These are phyloP conservation scores for Podila epigama DNA, from an alignment of 192 early-diverging fungal species.

Conservation along the genomic window DNA sequence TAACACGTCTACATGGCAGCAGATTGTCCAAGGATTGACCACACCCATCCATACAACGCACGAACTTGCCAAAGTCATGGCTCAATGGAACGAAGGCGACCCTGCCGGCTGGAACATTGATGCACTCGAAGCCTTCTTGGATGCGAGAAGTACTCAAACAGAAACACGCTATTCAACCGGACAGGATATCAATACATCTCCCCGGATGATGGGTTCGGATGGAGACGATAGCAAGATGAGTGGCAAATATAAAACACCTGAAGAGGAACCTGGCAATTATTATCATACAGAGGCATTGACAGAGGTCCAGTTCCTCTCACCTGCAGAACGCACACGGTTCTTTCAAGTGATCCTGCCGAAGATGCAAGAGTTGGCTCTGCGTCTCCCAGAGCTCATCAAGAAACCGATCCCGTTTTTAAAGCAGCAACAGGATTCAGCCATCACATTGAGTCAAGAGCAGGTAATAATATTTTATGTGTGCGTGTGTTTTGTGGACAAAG, in stretches of 20 bases:
- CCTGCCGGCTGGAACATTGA: constrained; percentile 1
- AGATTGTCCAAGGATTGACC: constrained; percentile 34
- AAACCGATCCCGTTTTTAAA: constrained; percentile 34
- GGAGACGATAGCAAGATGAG: background rate
- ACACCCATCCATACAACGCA: constrained; percentile 13
- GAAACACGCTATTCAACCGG: background rate
- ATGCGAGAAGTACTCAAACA: constrained; percentile 5
- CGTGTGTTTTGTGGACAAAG: too few species aligned
- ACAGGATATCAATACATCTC: background rate
- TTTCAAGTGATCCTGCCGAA: constrained; percentile 20
- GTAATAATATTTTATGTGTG: background rate
- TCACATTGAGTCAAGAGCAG: constrained; percentile 45
- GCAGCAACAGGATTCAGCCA: constrained; percentile 22
- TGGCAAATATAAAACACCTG: background rate
- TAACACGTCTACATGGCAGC: constrained; percentile 2
- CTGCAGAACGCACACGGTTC: constrained; percentile 21
- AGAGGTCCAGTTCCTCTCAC: constrained; percentile 18
- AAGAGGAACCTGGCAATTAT: background rate
- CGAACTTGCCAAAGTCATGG: constrained; percentile 13
- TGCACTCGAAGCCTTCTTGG: constrained; percentile 24
- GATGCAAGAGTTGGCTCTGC: constrained; percentile 31
- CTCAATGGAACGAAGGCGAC: constrained; percentile 17
- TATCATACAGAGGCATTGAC: background rate
- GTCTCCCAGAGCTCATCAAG: constrained; percentile 36
- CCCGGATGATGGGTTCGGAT: background rate